A percentile compares a stretch with the other conserved stretches of the same genome.
Evolutionary conservation across 306 rosid species (phyloP).

Genomic region (Hippophae tibetana): DNA sequence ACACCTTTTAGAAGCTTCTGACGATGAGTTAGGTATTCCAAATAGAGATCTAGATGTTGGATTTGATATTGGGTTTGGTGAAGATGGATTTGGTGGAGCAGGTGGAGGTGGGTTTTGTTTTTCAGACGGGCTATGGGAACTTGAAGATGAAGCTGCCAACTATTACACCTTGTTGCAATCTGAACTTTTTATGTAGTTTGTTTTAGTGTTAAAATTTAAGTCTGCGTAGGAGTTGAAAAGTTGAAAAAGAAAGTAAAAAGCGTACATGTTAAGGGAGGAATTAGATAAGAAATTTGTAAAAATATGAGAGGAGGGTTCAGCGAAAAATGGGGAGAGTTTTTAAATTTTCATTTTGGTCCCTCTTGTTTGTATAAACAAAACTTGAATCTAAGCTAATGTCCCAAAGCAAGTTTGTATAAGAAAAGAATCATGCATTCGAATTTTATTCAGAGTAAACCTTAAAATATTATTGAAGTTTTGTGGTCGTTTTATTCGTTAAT

Average conservation of each 20-base stretch:
- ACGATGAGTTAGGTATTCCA: conserved; percentile 90
- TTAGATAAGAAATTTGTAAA: neutral
- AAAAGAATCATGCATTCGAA: no score
- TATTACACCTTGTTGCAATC: conserved; percentile 62
- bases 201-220: neutral
- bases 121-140: conserved; percentile 60
- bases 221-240: neutral
- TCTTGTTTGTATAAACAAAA: conserved; percentile 8
- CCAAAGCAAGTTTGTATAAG: no score
- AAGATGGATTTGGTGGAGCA: no score
- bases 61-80: conserved; percentile 15
- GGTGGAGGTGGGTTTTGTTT: conserved; percentile 27
- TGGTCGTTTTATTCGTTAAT: no score
- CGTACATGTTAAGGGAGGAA: neutral
- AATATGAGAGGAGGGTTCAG: neutral
- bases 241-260: neutral
- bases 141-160: conserved; percentile 78
- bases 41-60: conserved; percentile 14
- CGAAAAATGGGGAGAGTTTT: conserved; percentile 14
- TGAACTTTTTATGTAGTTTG: conserved; percentile 50
- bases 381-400: neutral
- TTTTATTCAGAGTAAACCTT: no score
- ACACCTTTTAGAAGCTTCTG: conserved; percentile 77
- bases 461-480: no score
- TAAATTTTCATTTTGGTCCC: conserved; percentile 23